Base-by-base conservation (phyloP, 306 rosid species). In the Sphenostylis stenocarpa region DNA sequence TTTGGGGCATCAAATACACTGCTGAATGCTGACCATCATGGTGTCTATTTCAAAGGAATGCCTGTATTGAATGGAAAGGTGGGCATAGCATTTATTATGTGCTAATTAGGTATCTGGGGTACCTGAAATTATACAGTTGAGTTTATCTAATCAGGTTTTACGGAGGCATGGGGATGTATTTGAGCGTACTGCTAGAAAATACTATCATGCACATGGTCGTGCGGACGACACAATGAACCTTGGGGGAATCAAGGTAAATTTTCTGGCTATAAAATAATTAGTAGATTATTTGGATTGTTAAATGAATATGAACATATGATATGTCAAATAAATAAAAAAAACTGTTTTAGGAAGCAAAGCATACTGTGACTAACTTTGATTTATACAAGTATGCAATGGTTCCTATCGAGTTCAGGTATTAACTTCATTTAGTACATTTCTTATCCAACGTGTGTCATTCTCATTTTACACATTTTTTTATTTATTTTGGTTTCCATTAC, bases 151-250 rank as follows among this genome's bases (percentile, higher is more conserved):
- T 72, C 81, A 94, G 98, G 88, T 89, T 77, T 76, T 94, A 73
- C 80, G 97, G 81, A 92, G 98, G 85, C 98, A 94, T 77, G 97
- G 97, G 34, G 98, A 94, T 88, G 76, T 94, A 72, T 89, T 94
- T 84, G 98, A 92, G 90, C 91, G 83, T 72, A 86, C 91, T 20
- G 76, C 88, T 77, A 82, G 82, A 81, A 96, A 96, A 61, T 94
- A 89, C 88, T 92, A 92, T 76, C 98, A 82, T 48, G 98, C 98
- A 2, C 98, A 92, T 72, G 98, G 98, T 55, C 96, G 98, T 74
- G 95, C 95, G 6, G 98, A 94, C 82, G 98, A 94, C 83, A 92
- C 97, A 39, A 94, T 94, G 98, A 94, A 94, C 85, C 93, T 94
- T 39, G 97, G 97, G 61, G 98, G 98, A 74, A 92, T 94, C 87